Evolutionary conservation across 768 basidiomycete species (phyloP), one percentile per base, ranked within the genome.

Genomic region (Rhizopogon vulgaris): DNA sequence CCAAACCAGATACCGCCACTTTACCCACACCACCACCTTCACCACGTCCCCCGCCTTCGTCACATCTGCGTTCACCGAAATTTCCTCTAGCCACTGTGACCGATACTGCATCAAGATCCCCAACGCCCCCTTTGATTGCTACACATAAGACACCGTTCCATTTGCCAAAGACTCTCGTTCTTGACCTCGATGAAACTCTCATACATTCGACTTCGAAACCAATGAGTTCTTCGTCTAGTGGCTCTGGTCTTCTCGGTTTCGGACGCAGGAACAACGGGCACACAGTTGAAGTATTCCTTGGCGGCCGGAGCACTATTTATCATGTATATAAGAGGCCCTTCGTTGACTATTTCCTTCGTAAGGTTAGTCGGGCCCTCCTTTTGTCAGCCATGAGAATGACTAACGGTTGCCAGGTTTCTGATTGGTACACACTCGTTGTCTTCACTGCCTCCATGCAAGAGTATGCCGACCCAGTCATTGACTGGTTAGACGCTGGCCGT

Each of bases 401-500:
- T 22, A 40, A 47, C 30, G 48, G 49, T 56, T 52, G 39, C n/a
- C 60, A 98, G 94, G 95, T 97, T 38, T 94, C 96, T 28, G 78
- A 85, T 24, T 99, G 96, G 96, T 99, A 99, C 71, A 98, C 94
- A 1, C 80, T 99, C 54, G 94, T 99, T 49, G 93, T 99, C 57
- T 99, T 95, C 71, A 99, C 96, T 30, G 96, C 96, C 6, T 97
- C 95, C 8, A 92, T 99, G 90, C 89, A 94, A 63, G 96, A 99
- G 70, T 99, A 99, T 67, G 96, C 96, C 55, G 96, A 99, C 73
- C 96, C 96, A 0, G 94, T 99, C 27, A 99, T 99, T 59, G 96
- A 99, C 71, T 99, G 96, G 96, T 73, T 99, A 49, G 96, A 99
- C 65, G 92, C 87, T 50, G 92, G 94, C 3, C 81, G 92, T 41